A percentile compares a stretch with the other conserved stretches of the same genome.
phyloP scores from a whole-genome alignment of 441 rosid genomes.

The Geranium incanum region DNA sequence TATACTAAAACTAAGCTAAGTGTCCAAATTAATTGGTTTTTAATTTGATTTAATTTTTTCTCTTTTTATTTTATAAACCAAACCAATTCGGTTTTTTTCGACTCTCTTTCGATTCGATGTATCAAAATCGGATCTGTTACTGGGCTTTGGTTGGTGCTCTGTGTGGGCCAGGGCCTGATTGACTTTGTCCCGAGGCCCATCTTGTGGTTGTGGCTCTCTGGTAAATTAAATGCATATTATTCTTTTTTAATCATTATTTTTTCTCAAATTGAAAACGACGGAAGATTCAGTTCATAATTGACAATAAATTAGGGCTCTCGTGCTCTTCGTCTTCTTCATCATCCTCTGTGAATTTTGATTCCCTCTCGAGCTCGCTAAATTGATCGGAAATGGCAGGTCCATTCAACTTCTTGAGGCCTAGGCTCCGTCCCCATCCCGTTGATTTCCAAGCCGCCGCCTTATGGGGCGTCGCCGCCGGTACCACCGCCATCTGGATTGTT shows the following conservation, averaged over 20 bases:
- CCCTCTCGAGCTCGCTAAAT: conserved; percentile 14
- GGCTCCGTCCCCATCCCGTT: conserved; percentile 37
- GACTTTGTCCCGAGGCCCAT: not conserved
- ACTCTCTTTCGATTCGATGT: no score
- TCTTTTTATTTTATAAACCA: no score
- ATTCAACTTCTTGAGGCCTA: conserved; percentile 43
- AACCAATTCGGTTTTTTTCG: no score
- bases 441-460: conserved; percentile 64
- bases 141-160: not conserved
- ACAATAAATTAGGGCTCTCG: not conserved
- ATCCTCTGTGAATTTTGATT: not conserved
- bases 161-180: not conserved
- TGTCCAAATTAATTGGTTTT: no score
- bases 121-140: no score
- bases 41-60: no score
- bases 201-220: not conserved
- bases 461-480: conserved; percentile 77
- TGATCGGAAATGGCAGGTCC: conserved; percentile 46
- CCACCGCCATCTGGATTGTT: conserved; percentile 57
- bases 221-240: not conserved
- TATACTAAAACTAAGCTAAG: no score
- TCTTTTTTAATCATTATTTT: not conserved
- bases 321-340: not conserved
- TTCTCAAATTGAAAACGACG: not conserved
- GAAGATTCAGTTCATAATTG: conserved; percentile 3